Percentiles rank a stretch among this genome's conserved stretches.
phyloP scores from a whole-genome alignment of 2,329 filamentous ascomycete genomes.

The Canariomyces notabilis region DNA sequence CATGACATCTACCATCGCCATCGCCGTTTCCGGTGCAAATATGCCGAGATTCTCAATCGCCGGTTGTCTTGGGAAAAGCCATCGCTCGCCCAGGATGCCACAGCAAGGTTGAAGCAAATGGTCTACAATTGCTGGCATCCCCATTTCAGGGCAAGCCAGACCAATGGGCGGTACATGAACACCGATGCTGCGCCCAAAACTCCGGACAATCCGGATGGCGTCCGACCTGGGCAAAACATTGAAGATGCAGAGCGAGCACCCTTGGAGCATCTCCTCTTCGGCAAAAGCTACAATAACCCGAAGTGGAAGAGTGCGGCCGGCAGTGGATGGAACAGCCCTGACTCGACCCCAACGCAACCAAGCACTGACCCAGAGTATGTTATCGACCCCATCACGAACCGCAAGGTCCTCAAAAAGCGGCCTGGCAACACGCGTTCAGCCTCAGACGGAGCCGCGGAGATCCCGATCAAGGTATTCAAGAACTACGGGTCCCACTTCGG shows the following conservation, averaged over 20 bases:
- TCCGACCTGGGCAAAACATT: slow-evolving; percentile 38
- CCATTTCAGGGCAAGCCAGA: slow-evolving; percentile 14
- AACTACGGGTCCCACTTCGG: slow-evolving; percentile 34
- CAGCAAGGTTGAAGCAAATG: slow-evolving; percentile 36
- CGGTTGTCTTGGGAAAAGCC: slow-evolving; percentile 44
- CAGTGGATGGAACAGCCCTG: background rate
- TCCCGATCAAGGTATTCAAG: slow-evolving; percentile 30
- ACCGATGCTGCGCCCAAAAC: slow-evolving; percentile 32
- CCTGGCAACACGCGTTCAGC: slow-evolving; percentile 11
- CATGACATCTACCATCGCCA: slow-evolving; percentile 43
- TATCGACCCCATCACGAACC: slow-evolving; percentile 58
- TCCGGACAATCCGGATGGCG: slow-evolving; percentile 32
- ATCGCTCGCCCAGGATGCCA: slow-evolving; percentile 32
- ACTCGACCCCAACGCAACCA: background rate
- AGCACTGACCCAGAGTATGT: slow-evolving; percentile 31
- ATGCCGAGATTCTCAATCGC: slow-evolving; percentile 41
- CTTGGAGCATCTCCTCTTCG: slow-evolving; percentile 40
- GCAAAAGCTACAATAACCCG: slow-evolving; percentile 18
- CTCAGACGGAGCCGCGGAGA: slow-evolving; percentile 21
- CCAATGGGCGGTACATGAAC: slow-evolving; percentile 33
- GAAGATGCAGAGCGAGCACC: slow-evolving; percentile 43
- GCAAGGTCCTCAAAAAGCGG: slow-evolving; percentile 34
- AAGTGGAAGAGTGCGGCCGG: background rate
- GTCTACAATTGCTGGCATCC: slow-evolving; percentile 38
- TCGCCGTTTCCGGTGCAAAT: slow-evolving; percentile 40